Evolutionary conservation across 176 grass and related monocot species (phyloP).

Genomic region (Phoenix dactylifera): DNA sequence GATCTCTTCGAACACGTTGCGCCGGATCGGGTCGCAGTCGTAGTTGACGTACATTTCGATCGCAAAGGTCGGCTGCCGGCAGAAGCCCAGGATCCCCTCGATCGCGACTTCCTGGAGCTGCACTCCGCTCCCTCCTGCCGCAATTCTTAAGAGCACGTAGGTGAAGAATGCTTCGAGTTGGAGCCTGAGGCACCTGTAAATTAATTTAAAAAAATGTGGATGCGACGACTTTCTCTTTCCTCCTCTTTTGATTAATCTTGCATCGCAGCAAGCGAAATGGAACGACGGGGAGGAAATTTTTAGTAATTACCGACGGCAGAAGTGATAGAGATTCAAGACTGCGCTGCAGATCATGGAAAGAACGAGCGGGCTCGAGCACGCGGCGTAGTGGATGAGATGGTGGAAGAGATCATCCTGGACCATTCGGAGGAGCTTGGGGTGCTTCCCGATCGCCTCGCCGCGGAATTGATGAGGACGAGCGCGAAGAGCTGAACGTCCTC

Average conservation of each 20-base stretch:
- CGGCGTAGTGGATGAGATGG: constrained; percentile 62
- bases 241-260: too few species aligned
- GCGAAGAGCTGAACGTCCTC: constrained; percentile 85
- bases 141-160: constrained; percentile 53
- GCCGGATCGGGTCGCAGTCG: constrained; percentile 78
- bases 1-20: constrained; percentile 70
- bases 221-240: too few species aligned
- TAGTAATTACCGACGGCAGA: constrained; percentile 45
- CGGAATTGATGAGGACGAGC: constrained; percentile 79
- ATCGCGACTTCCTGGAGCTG: constrained; percentile 87
- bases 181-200: constrained; percentile 59
- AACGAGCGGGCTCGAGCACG: constrained; percentile 48
- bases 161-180: constrained; percentile 91
- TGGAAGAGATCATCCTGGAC: constrained; percentile 86
- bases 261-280: too few species aligned
- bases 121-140: constrained; percentile 24
- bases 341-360: constrained; percentile 99
- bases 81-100: constrained; percentile 76
- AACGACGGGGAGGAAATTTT: neutral
- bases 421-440: constrained; percentile 59
- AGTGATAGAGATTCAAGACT: constrained; percentile 75
- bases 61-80: constrained; percentile 71
- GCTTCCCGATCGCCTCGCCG: constrained; percentile 68
- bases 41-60: constrained; percentile 96
- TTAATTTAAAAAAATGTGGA: neutral